Evolutionary conservation across 495 filamentous ascomycete genomes (phyloP), one percentile per base, ranked within the genome.

Genomic region (Xylaria grammica): DNA sequence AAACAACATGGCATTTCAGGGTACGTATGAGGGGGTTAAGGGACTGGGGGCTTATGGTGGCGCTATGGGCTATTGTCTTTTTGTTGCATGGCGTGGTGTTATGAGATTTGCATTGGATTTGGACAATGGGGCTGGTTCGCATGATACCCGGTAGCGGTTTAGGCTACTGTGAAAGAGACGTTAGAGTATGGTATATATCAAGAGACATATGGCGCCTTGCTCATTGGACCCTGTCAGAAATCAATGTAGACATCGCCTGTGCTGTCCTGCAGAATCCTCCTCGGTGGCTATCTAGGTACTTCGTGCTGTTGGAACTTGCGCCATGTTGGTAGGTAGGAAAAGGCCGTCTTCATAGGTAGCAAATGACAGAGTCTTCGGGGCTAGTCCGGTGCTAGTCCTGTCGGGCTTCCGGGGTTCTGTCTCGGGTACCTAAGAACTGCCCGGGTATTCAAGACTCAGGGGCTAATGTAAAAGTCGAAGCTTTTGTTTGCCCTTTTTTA

Each of bases 21-120:
- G 42, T 44, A 36, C 19, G 20, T 9, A 38, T 15, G 29, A n/a
- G 9, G 27, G 34, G 15, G 17, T 20, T 44, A 10, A 34, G 24
- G n/a, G 26, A 32, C 29, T 34, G 19, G 17, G 9, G 17, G 30
- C 5, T 30, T n/a, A n/a, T 29, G 24, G 17, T 20, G 32, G 19
- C 27, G n/a, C n/a, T n/a, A 50, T 49, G 15, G 20, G 19, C 22
- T 40, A 29, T 50, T 45, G 30, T 58, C 24, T 58, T 63, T 45
- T 8, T 49, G 42, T 50, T 54, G 60, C 60, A 63, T 63, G 51
- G 60, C 60, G 51, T 58, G 62, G 62, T 42, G 53, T 64, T 64
- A 49, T 56, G 52, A 54, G 60, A 51, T 64, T 58, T 57, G 53
- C 45, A 32, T 58, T 48, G 32, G 20, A 55, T n/a, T n/a, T n/a